Evolutionary conservation across 139 green algal species (phyloP).

Genomic region (Chloropicon primus): DNA sequence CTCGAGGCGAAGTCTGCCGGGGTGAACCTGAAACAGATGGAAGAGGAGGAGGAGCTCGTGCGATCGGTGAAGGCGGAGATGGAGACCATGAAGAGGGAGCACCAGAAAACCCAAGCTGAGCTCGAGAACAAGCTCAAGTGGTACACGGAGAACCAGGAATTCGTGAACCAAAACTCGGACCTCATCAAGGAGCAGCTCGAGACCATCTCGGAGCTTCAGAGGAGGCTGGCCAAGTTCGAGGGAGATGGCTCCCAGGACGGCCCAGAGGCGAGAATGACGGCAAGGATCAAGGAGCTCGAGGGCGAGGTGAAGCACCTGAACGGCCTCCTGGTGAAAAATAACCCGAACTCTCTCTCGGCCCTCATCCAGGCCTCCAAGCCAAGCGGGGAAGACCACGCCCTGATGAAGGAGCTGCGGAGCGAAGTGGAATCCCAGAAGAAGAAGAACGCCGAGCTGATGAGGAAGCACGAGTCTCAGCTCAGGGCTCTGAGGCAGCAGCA

Average conservation of each 20-base stretch:
- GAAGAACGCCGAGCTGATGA: constrained; percentile 12
- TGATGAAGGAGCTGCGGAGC: constrained; percentile 21
- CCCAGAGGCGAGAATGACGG: not conserved
- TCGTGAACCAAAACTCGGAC: constrained; percentile 29
- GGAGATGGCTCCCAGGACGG: not conserved
- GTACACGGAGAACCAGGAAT: constrained; percentile 42
- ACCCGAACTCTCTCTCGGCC: constrained; percentile 31
- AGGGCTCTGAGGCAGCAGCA: constrained; percentile 33
- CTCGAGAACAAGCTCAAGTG: constrained; percentile 31
- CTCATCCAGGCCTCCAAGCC: constrained; percentile 31
- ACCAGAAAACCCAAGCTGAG: not conserved
- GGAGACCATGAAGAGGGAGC: constrained; percentile 20
- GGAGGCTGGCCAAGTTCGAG: constrained; percentile 15
- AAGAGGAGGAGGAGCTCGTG: constrained; percentile 32
- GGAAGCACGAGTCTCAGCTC: constrained; percentile 32
- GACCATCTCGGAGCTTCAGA: constrained; percentile 26
- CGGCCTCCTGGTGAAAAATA: constrained; percentile 6
- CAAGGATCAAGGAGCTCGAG: constrained; percentile 16
- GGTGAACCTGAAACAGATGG: constrained; percentile 24
- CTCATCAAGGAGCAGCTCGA: constrained; percentile 36
- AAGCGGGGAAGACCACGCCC: constrained; percentile 13
- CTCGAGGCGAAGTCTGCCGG: constrained; percentile 24
- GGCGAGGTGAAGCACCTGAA: constrained; percentile 8
- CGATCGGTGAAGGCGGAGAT: constrained; percentile 29
- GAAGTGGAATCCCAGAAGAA: constrained; percentile 19